Percentiles rank a stretch among this genome's conserved stretches.
These are phyloP conservation scores for Daldinia decipiens DNA, from an alignment of 495 filamentous ascomycete species.

Conservation along the genomic window DNA sequence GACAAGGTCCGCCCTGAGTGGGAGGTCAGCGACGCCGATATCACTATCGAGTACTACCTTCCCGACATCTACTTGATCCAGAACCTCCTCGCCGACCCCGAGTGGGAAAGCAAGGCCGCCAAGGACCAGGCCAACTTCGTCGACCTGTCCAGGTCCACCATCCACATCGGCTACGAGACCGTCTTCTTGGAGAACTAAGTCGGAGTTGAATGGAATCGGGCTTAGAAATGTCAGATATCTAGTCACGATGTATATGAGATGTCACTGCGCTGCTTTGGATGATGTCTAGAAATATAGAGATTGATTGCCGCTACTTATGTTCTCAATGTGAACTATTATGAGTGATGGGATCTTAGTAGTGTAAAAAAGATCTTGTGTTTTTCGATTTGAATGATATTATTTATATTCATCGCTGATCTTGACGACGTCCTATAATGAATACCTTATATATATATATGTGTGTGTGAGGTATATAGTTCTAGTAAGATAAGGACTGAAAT, in stretches of 20 bases:
- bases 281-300: not conserved
- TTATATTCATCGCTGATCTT: too few relatives aligned
- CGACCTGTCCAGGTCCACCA: constrained; percentile 13
- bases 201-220: not conserved
- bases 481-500: too few relatives aligned
- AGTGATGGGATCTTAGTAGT: not conserved
- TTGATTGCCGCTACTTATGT: not conserved
- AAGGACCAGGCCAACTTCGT: constrained; percentile 24
- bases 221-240: not conserved
- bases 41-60: constrained; percentile 31
- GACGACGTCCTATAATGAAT: too few relatives aligned
- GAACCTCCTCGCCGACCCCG: constrained; percentile 21
- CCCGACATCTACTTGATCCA: constrained; percentile 12
- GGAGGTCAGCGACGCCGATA: constrained; percentile 28
- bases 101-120: constrained; percentile 23
- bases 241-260: not conserved
- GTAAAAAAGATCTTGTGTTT: not conserved
- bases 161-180: constrained; percentile 21
- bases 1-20: constrained; percentile 15
- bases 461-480: too few relatives aligned
- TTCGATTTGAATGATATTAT: too few relatives aligned
- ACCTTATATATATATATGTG: too few relatives aligned
- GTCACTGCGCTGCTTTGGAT: not conserved
- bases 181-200: constrained; percentile 23
- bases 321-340: not conserved